A percentile compares a stretch with the other conserved stretches of the same genome.
Conservation (phyloP, 1,284 basidiomycete species). For the Ustilago trichophora region DNA sequence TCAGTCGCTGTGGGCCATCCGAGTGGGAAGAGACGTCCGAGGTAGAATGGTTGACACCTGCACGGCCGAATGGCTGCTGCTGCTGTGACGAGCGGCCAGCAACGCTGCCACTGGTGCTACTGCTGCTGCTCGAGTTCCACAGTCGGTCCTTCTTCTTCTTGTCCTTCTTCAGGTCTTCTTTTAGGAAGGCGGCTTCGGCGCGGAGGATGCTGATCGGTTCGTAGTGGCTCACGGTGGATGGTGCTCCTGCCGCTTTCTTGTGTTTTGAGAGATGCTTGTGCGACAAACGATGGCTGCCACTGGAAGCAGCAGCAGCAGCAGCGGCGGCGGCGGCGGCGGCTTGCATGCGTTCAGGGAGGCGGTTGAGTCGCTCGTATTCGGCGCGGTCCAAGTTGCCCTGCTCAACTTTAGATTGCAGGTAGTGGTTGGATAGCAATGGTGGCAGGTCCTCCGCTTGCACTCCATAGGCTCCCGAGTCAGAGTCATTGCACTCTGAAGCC, state of each 20-base stretch:
- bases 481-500: background rate
- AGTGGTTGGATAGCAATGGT: constrained; percentile 40
- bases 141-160: constrained; percentile 21
- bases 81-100: no score
- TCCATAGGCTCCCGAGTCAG: background rate
- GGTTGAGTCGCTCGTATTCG: constrained; percentile 33
- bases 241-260: constrained; percentile 15
- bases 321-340: constrained; percentile 16
- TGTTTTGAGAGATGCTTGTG: constrained; percentile 27
- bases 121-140: constrained; percentile 4
- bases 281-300: constrained; percentile 3
- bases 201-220: constrained; percentile 44
- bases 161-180: constrained; percentile 21
- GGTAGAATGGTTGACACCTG: constrained; percentile 1
- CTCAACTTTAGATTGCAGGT: no score
- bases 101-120: constrained; percentile 15
- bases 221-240: constrained; percentile 5
- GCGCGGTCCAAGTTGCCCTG: constrained; percentile 20
- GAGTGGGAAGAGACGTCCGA: constrained; percentile 24
- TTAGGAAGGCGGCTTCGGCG: constrained; percentile 38
- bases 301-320: constrained; percentile 1
- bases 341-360: constrained; percentile 22
- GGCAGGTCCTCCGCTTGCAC: constrained; percentile 37
- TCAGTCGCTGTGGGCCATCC: constrained; percentile 22
- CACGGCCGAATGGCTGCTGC: no score